Evolutionary conservation across 495 filamentous ascomycete genomes (phyloP).

Genomic region (Xylaria grammica): DNA sequence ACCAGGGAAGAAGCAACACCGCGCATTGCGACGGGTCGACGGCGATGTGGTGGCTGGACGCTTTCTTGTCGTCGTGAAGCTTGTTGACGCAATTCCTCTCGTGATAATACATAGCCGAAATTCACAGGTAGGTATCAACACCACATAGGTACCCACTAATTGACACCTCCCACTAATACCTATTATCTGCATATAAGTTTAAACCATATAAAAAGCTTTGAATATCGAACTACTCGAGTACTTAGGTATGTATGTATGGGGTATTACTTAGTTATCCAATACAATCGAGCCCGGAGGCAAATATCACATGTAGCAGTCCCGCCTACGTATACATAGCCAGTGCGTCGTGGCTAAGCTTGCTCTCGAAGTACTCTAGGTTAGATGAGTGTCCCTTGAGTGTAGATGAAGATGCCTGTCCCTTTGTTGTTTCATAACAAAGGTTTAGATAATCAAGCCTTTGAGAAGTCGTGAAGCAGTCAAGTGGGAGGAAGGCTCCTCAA

Average conservation of each 20-base stretch:
- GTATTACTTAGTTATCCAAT: too few species aligned
- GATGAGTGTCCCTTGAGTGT: neutral
- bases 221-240: too few species aligned
- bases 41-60: neutral
- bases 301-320: too few species aligned
- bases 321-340: too few species aligned
- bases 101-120: neutral
- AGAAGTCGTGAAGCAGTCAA: neutral
- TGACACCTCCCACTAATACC: too few species aligned
- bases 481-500: neutral
- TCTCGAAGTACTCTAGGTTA: too few species aligned
- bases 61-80: constrained; percentile 13
- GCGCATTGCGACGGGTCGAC: constrained; percentile 26
- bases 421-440: neutral
- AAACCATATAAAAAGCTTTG: too few species aligned
- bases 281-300: too few species aligned
- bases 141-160: neutral
- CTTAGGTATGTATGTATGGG: too few species aligned
- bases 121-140: neutral
- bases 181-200: neutral
- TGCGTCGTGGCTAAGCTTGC: too few species aligned
- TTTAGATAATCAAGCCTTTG: neutral
- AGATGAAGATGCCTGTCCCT: neutral
- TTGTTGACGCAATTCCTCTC: constrained; percentile 26
- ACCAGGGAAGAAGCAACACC: constrained; percentile 33